Evolutionary conservation across 106 monocot species (phyloP).

Genomic region (Posidonia australis): DNA sequence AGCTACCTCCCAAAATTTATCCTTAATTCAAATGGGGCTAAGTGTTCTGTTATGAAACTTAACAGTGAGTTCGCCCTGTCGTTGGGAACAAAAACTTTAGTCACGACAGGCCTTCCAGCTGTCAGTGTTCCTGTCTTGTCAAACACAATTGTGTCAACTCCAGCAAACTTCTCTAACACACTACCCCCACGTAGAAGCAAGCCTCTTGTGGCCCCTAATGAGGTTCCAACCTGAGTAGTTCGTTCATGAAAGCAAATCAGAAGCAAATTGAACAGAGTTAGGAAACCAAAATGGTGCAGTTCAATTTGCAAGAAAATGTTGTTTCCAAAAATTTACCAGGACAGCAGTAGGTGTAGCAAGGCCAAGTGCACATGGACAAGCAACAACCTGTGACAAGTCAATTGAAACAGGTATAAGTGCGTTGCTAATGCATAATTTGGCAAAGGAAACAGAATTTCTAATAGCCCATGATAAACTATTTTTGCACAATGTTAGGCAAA

Average conservation of each 20-base stretch:
- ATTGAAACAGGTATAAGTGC: too few species aligned
- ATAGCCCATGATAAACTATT: too few species aligned
- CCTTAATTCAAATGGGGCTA: neutral
- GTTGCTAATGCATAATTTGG: too few species aligned
- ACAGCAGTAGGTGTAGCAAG: slow-evolving; percentile 98
- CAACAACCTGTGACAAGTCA: slow-evolving; percentile 51
- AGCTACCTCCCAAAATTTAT: too few species aligned
- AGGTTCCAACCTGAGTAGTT: slow-evolving; percentile 74
- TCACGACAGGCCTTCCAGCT: slow-evolving; percentile 74
- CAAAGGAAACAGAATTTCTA: too few species aligned
- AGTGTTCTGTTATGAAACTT: neutral
- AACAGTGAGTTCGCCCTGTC: slow-evolving; percentile 11
- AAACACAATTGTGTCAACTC: slow-evolving; percentile 78
- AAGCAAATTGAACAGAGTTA: neutral
- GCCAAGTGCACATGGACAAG: slow-evolving; percentile 98
- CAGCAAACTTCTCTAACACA: slow-evolving; percentile 91
- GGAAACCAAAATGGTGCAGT: neutral
- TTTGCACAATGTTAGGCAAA: too few species aligned
- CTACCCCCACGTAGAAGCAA: slow-evolving; percentile 91
- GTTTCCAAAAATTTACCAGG: slow-evolving; percentile 41
- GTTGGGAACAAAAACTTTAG: slow-evolving; percentile 27
- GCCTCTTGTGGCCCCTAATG: slow-evolving; percentile 87
- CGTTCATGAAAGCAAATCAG: neutral
- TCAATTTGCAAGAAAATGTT: neutral
- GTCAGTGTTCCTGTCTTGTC: slow-evolving; percentile 98